Evolutionary conservation across 2,329 filamentous ascomycete genomes (phyloP).

Genomic region (Thelonectria rubi): DNA sequence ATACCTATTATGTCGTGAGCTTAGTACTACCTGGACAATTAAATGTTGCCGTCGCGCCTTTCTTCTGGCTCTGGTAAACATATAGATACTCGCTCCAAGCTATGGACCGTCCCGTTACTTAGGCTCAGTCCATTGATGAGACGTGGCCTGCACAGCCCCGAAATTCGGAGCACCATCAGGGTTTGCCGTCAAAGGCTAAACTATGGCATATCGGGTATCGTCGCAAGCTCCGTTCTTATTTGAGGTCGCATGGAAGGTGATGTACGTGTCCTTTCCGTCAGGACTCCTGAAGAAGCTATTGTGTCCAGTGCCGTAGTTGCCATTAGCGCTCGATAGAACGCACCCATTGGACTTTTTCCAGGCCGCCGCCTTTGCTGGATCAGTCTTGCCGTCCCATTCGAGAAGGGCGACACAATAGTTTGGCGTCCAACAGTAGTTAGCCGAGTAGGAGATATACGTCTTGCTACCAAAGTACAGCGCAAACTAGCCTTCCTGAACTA

Average conservation of each 20-base stretch:
- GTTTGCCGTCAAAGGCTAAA: constrained; percentile 60
- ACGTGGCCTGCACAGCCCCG: constrained; percentile 46
- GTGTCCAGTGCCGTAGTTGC: constrained; percentile 65
- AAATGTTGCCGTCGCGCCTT: too few species aligned
- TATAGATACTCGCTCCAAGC: too few species aligned
- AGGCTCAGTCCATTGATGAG: constrained; percentile 37
- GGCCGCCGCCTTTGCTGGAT: constrained; percentile 53
- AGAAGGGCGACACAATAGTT: constrained; percentile 63
- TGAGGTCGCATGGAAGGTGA: constrained; percentile 64
- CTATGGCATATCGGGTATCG: constrained; percentile 62
- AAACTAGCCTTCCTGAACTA: constrained; percentile 65
- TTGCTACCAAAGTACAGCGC: constrained; percentile 63
- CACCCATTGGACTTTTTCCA: constrained; percentile 63
- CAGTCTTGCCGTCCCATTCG: constrained; percentile 60
- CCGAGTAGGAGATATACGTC: constrained; percentile 63
- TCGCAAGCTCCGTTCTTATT: constrained; percentile 61
- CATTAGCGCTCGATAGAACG: constrained; percentile 61
- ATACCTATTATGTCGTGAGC: too few species aligned
- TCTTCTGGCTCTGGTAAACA: too few species aligned
- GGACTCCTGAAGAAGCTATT: constrained; percentile 68
- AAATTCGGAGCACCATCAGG: constrained; percentile 62
- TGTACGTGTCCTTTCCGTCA: constrained; percentile 64
- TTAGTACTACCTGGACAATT: too few species aligned
- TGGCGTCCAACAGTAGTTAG: constrained; percentile 65
- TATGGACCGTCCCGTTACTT: too few species aligned